Evolutionary conservation across 441 rosid species (phyloP), one percentile per base, ranked within the genome.

Genomic region (Theobroma grandiflorum): DNA sequence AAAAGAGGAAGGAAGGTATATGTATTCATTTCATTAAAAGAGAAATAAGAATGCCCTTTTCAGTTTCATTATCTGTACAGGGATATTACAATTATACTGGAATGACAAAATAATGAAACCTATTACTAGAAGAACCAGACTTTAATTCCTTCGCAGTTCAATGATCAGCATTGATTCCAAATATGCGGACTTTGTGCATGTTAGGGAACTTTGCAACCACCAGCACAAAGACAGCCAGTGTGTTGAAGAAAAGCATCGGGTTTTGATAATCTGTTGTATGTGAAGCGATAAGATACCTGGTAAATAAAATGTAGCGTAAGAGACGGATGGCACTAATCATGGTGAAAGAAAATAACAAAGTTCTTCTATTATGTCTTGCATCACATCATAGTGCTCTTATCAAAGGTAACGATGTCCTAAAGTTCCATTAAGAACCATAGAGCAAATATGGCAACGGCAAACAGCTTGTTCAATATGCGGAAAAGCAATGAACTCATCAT

Each of bases 151-250:
- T 62, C 5, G 59, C 11, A 47, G 66, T 71, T 90, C 88, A 90
- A 70, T 81, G 88, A 72, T 87, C 97, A 2, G 88, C 98, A 78
- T 90, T 96, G 87, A 96, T 94, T 74, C 98, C 99, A 22, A 96
- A 96, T 53, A 96, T 94, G 57, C 99, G 94, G 80, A 96, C 98
- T 88, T 92, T 96, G 92, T 94, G 98, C 99, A 96, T 94, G 86
- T 93, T 88, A 2, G 99, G 99, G 88, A 93, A 96, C 88, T 94
- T 96, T 0, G 99, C 99, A 2, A 96, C 97, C 53, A 96, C 97
- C 86, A 93, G 83, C n/a, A 96, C 90, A 49, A 94, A 88, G 12
- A 94, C 97, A 5, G 96, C 98, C 79, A 92, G 79, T 3, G 99
- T 93, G 86, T 93, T 94, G 78, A 94, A 86, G 84, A 93, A 86